Percentiles rank a stretch among this genome's conserved stretches.
phyloP scores from a whole-genome alignment of 352 stramenopile species.

The Elongisporangium prolatum region DNA sequence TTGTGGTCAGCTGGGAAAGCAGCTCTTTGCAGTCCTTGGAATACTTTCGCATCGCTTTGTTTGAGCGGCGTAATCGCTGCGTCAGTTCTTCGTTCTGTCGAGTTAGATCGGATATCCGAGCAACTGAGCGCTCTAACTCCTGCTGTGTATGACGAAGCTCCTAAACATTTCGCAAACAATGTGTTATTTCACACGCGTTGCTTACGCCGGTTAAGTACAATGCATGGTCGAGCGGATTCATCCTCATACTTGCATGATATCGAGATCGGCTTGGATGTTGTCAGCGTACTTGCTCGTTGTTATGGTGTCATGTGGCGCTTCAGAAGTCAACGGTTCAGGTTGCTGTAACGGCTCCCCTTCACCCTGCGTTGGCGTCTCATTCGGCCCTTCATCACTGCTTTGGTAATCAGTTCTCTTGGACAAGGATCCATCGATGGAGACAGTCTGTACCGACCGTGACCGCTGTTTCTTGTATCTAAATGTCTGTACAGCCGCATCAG shows the following conservation, averaged over 20 bases:
- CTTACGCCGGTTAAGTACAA: no score
- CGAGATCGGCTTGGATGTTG: background rate
- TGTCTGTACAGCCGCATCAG: background rate
- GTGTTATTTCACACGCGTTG: no score
- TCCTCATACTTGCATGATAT: background rate
- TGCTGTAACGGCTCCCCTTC: background rate
- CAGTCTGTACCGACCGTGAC: background rate
- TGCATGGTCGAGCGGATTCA: no score
- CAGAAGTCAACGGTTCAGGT: background rate
- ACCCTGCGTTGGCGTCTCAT: background rate
- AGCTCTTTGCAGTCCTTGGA: slow-evolving; percentile 17
- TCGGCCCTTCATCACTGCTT: background rate
- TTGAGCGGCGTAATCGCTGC: slow-evolving; percentile 15
- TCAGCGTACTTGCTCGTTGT: background rate
- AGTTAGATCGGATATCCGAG: slow-evolving; percentile 16
- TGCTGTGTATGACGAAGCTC: slow-evolving; percentile 5
- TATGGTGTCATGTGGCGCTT: background rate
- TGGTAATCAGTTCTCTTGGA: background rate
- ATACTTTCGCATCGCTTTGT: slow-evolving; percentile 15
- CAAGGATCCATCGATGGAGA: background rate
- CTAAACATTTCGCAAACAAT: background rate
- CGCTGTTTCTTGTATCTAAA: background rate
- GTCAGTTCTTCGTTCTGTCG: slow-evolving; percentile 25
- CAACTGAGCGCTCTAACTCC: slow-evolving; percentile 12
- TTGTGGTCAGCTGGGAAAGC: slow-evolving; percentile 14